Evolutionary conservation across 371 early-diverging fungal species (phyloP).

Genomic region (Enterocytospora artemiae): DNA sequence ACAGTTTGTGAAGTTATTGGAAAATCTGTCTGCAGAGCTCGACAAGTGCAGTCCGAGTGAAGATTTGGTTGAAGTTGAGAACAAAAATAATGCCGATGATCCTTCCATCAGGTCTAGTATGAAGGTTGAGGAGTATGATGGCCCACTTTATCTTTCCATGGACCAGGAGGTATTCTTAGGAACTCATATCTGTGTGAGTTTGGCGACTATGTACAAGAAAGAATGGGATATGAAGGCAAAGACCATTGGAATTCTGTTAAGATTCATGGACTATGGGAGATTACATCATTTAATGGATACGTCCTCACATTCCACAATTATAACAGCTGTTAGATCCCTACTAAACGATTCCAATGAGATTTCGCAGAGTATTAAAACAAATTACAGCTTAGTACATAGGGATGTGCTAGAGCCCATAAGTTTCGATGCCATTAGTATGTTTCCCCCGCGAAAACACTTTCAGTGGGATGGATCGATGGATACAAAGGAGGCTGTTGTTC

Average conservation of each 20-base stretch:
- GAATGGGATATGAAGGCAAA: conserved; percentile 12
- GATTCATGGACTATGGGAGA: conserved; percentile 34
- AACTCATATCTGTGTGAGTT: conserved; percentile 23
- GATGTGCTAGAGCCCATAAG: not conserved
- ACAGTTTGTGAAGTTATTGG: conserved; percentile 19
- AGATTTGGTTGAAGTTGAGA: not conserved
- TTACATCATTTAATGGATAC: conserved; percentile 30
- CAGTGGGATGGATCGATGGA: not conserved
- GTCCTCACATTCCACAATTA: conserved; percentile 40
- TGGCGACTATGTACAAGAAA: conserved; percentile 30
- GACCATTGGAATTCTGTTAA: conserved; percentile 31
- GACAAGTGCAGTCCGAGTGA: not conserved
- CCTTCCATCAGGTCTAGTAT: too few relatives aligned
- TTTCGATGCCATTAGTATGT: not conserved
- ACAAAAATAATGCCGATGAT: too few relatives aligned
- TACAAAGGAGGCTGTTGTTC: conserved; percentile 66
- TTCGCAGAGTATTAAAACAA: too few relatives aligned
- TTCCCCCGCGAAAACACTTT: conserved; percentile 5
- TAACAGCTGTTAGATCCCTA: conserved; percentile 15
- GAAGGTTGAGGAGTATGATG: conserved; percentile 6
- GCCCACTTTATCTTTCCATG: conserved; percentile 17
- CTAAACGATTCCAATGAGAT: too few relatives aligned
- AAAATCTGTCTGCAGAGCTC: conserved; percentile 5
- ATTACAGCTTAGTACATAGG: not conserved
- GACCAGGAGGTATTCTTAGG: conserved; percentile 48